Evolutionary conservation across 164 flowering plant species (phyloP).

Genomic region (Taxillus chinensis): DNA sequence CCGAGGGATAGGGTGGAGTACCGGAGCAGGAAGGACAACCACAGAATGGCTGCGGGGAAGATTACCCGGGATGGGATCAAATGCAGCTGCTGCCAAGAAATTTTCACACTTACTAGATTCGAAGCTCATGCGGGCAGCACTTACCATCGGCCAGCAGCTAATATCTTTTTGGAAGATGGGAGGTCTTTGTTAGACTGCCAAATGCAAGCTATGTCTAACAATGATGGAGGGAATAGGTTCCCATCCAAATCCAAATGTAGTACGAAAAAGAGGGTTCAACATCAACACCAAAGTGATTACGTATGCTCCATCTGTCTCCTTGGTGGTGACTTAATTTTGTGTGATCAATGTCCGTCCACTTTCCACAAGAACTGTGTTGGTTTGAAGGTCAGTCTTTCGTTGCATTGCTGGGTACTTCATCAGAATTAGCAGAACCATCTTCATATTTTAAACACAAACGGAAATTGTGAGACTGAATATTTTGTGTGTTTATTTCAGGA

Average conservation of each 20-base stretch:
- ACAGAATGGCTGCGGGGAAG: constrained; percentile 35
- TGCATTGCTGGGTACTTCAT: background rate
- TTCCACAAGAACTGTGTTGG: constrained; percentile 65
- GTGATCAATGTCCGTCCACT: constrained; percentile 81
- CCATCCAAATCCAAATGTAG: constrained; percentile 5
- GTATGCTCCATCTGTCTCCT: constrained; percentile 73
- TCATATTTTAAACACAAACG: too few relatives aligned
- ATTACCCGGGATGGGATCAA: constrained; percentile 66
- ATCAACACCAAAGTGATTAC: constrained; percentile 30
- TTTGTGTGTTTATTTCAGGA: constrained; percentile 28
- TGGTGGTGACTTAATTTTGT: constrained; percentile 66
- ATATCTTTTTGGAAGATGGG: constrained; percentile 68
- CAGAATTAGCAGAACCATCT: too few relatives aligned
- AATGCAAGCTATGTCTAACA: constrained; percentile 20
- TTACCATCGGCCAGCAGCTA: constrained; percentile 38
- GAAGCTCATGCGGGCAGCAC: constrained; percentile 62
- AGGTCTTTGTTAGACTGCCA: constrained; percentile 78
- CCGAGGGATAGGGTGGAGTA: constrained; percentile 58
- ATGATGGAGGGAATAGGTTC: constrained; percentile 2
- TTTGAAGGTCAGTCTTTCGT: constrained; percentile 40
- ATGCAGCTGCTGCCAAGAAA: constrained; percentile 64
- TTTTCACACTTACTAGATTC: constrained; percentile 42
- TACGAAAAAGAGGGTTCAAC: constrained; percentile 12
- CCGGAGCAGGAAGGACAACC: constrained; percentile 14
- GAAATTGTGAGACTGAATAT: background rate